Base-by-base conservation (phyloP, 768 basidiomycete genomes). In the Boletus rubropictus region DNA sequence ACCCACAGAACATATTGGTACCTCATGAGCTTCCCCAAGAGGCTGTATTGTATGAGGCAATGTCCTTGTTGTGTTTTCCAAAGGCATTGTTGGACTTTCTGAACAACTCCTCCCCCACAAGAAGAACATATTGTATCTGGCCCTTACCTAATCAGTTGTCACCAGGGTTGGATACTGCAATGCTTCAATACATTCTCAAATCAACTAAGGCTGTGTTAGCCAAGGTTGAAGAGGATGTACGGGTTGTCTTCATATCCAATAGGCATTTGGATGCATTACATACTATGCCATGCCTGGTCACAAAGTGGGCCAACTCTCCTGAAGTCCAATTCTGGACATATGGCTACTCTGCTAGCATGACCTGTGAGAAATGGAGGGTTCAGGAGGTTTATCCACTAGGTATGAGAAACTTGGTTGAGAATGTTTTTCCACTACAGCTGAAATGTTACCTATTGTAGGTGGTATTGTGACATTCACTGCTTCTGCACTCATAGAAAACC, bases 381-480 rank as follows among this genome's bases (percentile, higher is more conserved):
- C 72, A 74, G 27, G 82, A 83, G 51, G 75, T 89, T 10, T 88
- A 78, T 57, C 82, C 83, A 32, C 62, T 78, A 47, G 87, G 87
- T 86, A 57, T 41, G 75, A 62, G 15, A 17, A 3, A 8, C 1
- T 27, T 0, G 20, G n/a, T 31, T 33, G 4, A 27, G 8, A 7
- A 35, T 41, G 1, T 22, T 24, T 25, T 51, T 0, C 4, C 33
- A 1, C 35, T 20, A 12, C 5, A 35, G 22, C 44, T 52, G 24
- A 54, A 25, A 27, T 25, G 49, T 20, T 12, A 9, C 22, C 15
- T 48, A 14, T 7, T 17, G 0, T 24, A 89, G 88, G 88, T 39
- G 88, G 88, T 3, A 65, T 89, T 51, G 73, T 81, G 2, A 86
- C 86, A 2, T 84, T 89, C 49, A 83, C 81, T 15, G 74, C 86